Percentiles rank a stretch among this genome's conserved stretches.
Conservation (phyloP, 73 alveolate species). For the Breviolum minutum region DNA sequence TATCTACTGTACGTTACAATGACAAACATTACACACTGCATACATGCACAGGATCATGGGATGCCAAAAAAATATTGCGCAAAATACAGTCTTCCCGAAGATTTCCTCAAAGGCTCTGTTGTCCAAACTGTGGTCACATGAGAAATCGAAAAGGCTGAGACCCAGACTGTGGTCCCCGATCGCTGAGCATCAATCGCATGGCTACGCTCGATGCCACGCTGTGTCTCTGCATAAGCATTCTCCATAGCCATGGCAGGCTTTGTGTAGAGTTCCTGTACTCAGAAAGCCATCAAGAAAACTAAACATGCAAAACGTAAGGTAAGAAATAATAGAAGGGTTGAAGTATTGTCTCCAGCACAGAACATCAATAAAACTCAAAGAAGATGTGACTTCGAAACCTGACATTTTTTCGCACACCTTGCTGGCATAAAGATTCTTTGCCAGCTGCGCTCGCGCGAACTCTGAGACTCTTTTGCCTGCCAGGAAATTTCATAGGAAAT, state of each 20-base stretch:
- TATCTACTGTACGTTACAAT: no score
- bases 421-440: slow-evolving; percentile 77
- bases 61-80: not conserved
- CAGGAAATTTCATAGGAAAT: not conserved
- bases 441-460: slow-evolving; percentile 82
- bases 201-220: slow-evolving; percentile 88
- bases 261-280: slow-evolving; percentile 48
- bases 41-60: not conserved
- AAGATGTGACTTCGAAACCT: not conserved
- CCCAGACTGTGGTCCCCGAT: slow-evolving; percentile 80
- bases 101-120: not conserved
- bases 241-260: slow-evolving; percentile 76
- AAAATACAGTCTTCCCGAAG: not conserved
- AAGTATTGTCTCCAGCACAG: no score
- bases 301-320: not conserved
- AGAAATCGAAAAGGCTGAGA: no score
- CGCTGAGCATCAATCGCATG: slow-evolving; percentile 86
- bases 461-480: slow-evolving; percentile 87
- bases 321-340: no score
- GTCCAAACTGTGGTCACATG: no score
- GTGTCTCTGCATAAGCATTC: slow-evolving; percentile 68
- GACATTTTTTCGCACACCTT: slow-evolving; percentile 17
- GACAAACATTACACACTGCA: not conserved
- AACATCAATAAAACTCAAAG: no score
- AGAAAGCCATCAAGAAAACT: not conserved